phyloP scores from a whole-genome alignment of 495 filamentous ascomycete genomes.

The Daldinia bambusicola region DNA sequence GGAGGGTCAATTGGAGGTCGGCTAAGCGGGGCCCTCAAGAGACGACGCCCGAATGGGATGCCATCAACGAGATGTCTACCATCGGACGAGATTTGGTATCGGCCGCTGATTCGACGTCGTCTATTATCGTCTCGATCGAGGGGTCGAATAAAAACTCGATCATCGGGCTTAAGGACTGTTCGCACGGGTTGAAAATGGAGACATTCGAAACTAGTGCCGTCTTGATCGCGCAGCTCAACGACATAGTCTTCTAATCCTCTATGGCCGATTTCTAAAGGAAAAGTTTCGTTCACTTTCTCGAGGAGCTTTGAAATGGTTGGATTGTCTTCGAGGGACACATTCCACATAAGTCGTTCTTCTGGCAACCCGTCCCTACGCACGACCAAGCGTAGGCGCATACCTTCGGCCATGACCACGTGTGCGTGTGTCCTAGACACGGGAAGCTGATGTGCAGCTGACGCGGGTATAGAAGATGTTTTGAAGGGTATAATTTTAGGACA shows the following conservation, averaged over 20 bases:
- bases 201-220: slow-evolving; percentile 79
- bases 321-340: slow-evolving; percentile 64
- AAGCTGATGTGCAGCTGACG: not conserved
- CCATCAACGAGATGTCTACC: slow-evolving; percentile 91
- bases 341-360: slow-evolving; percentile 79
- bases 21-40: slow-evolving; percentile 64
- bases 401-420: slow-evolving; percentile 39
- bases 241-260: slow-evolving; percentile 95
- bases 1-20: slow-evolving; percentile 78
- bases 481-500: not conserved
- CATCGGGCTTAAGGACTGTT: slow-evolving; percentile 79
- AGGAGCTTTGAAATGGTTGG: slow-evolving; percentile 82
- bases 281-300: slow-evolving; percentile 81
- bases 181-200: slow-evolving; percentile 84
- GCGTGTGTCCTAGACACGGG: slow-evolving; percentile 4
- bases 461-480: not conserved
- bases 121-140: slow-evolving; percentile 79
- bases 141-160: slow-evolving; percentile 86
- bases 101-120: slow-evolving; percentile 77
- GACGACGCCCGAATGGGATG: slow-evolving; percentile 83
- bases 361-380: slow-evolving; percentile 86
- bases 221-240: slow-evolving; percentile 72
- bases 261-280: slow-evolving; percentile 83
- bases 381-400: slow-evolving; percentile 83
- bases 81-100: slow-evolving; percentile 81